Evolutionary conservation across 441 rosid species (phyloP), one percentile per base, ranked within the genome.

Genomic region (Omphalea diandra): DNA sequence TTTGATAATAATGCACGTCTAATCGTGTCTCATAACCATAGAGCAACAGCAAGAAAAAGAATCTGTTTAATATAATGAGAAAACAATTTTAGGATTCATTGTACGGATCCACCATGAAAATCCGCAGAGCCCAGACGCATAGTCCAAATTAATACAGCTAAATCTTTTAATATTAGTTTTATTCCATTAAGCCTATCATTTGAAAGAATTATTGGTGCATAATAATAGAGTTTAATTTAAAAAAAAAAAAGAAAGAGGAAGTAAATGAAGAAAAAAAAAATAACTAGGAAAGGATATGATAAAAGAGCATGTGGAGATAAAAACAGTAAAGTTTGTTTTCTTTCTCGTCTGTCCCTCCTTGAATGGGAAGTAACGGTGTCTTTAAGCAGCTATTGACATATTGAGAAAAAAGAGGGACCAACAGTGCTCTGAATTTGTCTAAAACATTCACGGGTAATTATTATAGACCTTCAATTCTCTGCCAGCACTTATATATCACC

Each of bases 371-470:
- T 81, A 79, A 77, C 73, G 75, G 77, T 71, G 84, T 80, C 85
- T 63, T 67, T 52, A 65, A 70, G 68, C 64, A 31, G 47, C 27
- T 9, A 43, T 18, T 14, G 63, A 35, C n/a, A n/a, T n/a, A n/a
- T n/a, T n/a, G n/a, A n/a, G n/a, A 61, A 63, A 73, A 32, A 29
- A 29, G 3, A 70, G 77, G 84, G 87, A 70, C 84, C 82, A 52
- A 52, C 24, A 43, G 49, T 43, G 62, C 64, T 73, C 65, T 73
- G 63, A 80, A 47, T 55, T 74, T 72, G 71, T 76, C 80, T 58
- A 62, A 32, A 70, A 52, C 33, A 41, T 70, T 83, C 90, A 86
- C 84, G 87, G 63, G 88, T 31, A 74, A 17, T 60, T 71, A 44
- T 70, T 75, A 46, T 47, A 68, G 18, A 27, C 64, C 67, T 74